A percentile compares a stretch with the other conserved stretches of the same genome.
phyloP scores from a whole-genome alignment of 306 rosid species.

The Carpinus viminea region DNA sequence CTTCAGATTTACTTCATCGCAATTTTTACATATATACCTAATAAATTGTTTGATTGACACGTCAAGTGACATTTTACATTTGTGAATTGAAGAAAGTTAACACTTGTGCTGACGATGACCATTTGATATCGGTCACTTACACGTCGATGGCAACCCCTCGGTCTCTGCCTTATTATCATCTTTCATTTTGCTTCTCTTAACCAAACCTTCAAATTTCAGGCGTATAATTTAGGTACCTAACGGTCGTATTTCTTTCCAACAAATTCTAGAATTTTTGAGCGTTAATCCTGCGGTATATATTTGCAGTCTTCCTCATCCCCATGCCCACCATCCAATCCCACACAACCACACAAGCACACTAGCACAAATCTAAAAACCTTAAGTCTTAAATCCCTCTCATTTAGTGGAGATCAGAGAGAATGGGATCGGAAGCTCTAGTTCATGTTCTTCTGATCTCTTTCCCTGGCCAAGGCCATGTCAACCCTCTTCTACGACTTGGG shows the following conservation, averaged over 20 bases:
- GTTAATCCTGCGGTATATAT: background rate
- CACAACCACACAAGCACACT: background rate
- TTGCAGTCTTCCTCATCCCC: background rate
- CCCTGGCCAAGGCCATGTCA: slow-evolving; percentile 80
- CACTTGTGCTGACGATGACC: too few relatives aligned
- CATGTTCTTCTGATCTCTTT: slow-evolving; percentile 55
- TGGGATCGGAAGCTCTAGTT: slow-evolving; percentile 39
- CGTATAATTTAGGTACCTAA: background rate
- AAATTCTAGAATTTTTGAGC: background rate
- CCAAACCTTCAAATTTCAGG: background rate
- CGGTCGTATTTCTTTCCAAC: background rate
- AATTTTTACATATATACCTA: too few relatives aligned
- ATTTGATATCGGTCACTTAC: too few relatives aligned
- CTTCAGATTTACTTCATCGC: too few relatives aligned
- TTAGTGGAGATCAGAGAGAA: background rate
- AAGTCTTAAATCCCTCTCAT: background rate
- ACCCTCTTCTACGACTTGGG: slow-evolving; percentile 67
- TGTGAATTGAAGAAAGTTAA: too few relatives aligned
- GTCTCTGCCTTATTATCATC: background rate
- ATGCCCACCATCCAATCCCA: background rate
- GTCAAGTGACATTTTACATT: too few relatives aligned
- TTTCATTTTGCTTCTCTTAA: background rate
- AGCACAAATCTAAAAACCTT: background rate
- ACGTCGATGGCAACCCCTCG: too few relatives aligned
- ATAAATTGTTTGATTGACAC: too few relatives aligned